Conservation (phyloP, 2,329 filamentous ascomycete genomes). For the Ceratocystis alfenasii region DNA sequence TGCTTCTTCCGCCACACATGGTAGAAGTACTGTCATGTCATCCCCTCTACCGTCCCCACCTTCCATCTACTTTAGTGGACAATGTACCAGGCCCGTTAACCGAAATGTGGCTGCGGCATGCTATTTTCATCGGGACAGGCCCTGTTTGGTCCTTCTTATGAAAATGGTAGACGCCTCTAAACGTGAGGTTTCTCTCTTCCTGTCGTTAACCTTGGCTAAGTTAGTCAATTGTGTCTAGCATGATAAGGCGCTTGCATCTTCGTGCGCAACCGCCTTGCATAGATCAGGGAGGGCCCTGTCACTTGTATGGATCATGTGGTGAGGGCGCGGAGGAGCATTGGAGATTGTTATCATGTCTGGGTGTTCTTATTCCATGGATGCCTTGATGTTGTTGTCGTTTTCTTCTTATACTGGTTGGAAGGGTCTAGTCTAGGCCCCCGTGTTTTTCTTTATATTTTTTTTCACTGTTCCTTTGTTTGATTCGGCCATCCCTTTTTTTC, state of each 20-base stretch:
- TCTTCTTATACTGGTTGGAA: not conserved
- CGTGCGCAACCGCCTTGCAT: not conserved
- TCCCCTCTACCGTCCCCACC: not conserved
- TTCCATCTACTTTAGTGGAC: not conserved
- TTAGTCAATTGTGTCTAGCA: not conserved
- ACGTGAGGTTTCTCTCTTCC: not conserved
- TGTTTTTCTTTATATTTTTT: slow-evolving; percentile 11
- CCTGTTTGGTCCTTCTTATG: not conserved
- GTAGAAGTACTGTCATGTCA: not conserved
- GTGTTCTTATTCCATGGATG: not conserved
- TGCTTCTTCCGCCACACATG: slow-evolving; percentile 3
- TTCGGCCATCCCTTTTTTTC: slow-evolving; percentile 1
- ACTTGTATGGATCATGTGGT: not conserved
- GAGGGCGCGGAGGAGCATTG: not conserved
- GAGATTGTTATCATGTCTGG: not conserved
- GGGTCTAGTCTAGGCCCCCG: not conserved
- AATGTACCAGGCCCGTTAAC: not conserved
- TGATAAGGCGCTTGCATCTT: not conserved
- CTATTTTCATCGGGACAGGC: not conserved
- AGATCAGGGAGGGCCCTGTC: not conserved
- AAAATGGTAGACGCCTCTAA: slow-evolving; percentile 8
- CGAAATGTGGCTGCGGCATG: slow-evolving; percentile 9
- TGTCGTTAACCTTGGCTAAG: not conserved
- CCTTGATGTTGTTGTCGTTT: not conserved
- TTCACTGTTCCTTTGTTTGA: slow-evolving; percentile 9